Percentiles rank a stretch among this genome's conserved stretches.
These are phyloP conservation scores for Auriscalpium orientale DNA, from an alignment of 768 basidiomycete genomes.

Conservation along the genomic window DNA sequence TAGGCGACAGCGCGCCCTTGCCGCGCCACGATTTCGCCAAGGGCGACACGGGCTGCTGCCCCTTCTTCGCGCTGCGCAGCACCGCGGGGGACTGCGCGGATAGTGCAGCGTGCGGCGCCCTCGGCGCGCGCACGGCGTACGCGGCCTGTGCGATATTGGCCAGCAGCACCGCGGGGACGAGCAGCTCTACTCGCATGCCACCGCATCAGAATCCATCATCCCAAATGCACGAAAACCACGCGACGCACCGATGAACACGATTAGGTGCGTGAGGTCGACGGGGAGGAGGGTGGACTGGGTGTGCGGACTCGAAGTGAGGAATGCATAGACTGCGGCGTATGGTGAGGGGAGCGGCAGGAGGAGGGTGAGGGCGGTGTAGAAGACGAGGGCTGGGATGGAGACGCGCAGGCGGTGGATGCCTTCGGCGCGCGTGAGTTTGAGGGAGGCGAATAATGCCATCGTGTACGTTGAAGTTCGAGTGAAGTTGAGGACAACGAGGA, in stretches of 20 bases:
- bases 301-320: not conserved
- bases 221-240: not conserved
- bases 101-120: constrained; percentile 5
- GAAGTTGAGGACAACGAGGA: too few relatives aligned
- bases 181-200: constrained; percentile 4
- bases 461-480: too few relatives aligned
- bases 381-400: constrained; percentile 6
- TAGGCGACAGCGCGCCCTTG: constrained; percentile 7
- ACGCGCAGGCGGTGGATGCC: constrained; percentile 9
- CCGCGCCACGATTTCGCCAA: constrained; percentile 6
- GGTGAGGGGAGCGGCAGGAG: constrained; percentile 14
- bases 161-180: constrained; percentile 3
- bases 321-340: not conserved
- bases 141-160: constrained; percentile 9
- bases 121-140: constrained; percentile 9
- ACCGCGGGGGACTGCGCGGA: constrained; percentile 3
- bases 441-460: not conserved
- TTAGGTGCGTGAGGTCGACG: constrained; percentile 5
- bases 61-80: not conserved
- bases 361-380: constrained; percentile 9
- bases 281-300: constrained; percentile 13
- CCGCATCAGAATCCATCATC: too few relatives aligned
- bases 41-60: not conserved
- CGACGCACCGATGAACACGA: constrained; percentile 9
- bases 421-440: constrained; percentile 1